Conservation (phyloP, 768 basidiomycete species). For the Kwoniella sp. region DNA sequence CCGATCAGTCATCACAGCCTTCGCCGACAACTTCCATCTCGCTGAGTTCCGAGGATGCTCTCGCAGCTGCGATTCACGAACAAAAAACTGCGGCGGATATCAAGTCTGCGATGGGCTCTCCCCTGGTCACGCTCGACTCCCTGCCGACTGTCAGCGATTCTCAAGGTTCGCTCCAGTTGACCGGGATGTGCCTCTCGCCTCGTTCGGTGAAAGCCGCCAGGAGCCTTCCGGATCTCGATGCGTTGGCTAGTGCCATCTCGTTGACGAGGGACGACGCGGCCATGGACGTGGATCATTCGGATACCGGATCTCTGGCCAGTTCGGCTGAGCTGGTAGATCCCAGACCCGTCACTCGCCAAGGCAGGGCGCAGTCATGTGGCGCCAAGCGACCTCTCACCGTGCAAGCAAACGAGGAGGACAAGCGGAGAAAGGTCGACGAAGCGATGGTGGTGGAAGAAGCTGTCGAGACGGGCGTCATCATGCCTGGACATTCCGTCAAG, state of each 20-base stretch:
- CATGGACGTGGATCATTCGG: conserved; percentile 28
- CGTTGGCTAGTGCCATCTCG: conserved; percentile 21
- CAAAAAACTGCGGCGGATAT: conserved; percentile 26
- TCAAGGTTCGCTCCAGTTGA: conserved; percentile 4
- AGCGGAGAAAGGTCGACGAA: conserved; percentile 37
- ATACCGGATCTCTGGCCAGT: conserved; percentile 6
- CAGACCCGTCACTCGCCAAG: conserved; percentile 19
- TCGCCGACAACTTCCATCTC: conserved; percentile 20
- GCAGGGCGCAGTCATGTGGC: conserved; percentile 37
- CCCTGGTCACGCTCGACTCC: conserved; percentile 14
- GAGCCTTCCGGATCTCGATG: conserved; percentile 27
- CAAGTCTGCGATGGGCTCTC: conserved; percentile 33
- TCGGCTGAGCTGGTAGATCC: conserved; percentile 6
- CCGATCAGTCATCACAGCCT: conserved; percentile 18
- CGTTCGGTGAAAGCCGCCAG: conserved; percentile 14
- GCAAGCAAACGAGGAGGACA: conserved; percentile 30
- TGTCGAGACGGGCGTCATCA: conserved; percentile 33
- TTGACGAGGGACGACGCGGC: conserved; percentile 8
- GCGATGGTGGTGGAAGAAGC: conserved; percentile 44
- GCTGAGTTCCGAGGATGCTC: conserved; percentile 9
- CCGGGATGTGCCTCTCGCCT: conserved; percentile 5
- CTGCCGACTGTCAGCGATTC: not conserved
- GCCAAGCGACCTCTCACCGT: conserved; percentile 27
- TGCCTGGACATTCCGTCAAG: conserved; percentile 8
- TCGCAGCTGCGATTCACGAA: conserved; percentile 9